phyloP scores from a whole-genome alignment of 2,329 filamentous ascomycete species.

The Trichoderma pleuroti region DNA sequence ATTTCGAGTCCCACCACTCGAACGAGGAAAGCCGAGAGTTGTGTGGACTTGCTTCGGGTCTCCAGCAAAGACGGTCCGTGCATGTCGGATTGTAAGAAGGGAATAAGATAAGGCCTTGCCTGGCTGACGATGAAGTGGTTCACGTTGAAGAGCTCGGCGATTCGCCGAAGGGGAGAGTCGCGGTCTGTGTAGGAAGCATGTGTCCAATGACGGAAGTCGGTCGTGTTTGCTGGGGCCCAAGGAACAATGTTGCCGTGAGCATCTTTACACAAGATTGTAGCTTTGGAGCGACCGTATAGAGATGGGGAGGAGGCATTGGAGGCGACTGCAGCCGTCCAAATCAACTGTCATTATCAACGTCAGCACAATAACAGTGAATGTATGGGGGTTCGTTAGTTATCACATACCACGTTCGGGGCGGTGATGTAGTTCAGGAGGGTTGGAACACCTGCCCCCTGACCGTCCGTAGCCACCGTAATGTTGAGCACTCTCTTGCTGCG shows the following conservation, averaged over 20 bases:
- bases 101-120: conserved; percentile 83
- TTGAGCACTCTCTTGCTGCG: conserved; percentile 84
- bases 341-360: conserved; percentile 51
- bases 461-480: conserved; percentile 79
- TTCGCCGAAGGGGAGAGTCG: conserved; percentile 62
- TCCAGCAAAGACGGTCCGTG: conserved; percentile 66
- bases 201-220: conserved; percentile 65
- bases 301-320: conserved; percentile 66
- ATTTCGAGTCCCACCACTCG: conserved; percentile 72
- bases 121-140: conserved; percentile 96
- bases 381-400: background rate
- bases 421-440: conserved; percentile 89
- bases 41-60: conserved; percentile 56
- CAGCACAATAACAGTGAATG: background rate
- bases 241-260: conserved; percentile 67
- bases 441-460: conserved; percentile 70
- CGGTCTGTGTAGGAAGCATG: conserved; percentile 62
- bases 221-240: conserved; percentile 63
- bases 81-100: conserved; percentile 77
- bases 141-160: conserved; percentile 83
- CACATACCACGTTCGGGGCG: conserved; percentile 81
- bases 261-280: conserved; percentile 72
- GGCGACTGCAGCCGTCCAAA: conserved; percentile 74
- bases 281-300: conserved; percentile 62
- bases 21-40: conserved; percentile 55